Percentiles rank a stretch among this genome's conserved stretches.
Conservation (phyloP, 805 yeast genomes). For the Suhomyces sp. region DNA sequence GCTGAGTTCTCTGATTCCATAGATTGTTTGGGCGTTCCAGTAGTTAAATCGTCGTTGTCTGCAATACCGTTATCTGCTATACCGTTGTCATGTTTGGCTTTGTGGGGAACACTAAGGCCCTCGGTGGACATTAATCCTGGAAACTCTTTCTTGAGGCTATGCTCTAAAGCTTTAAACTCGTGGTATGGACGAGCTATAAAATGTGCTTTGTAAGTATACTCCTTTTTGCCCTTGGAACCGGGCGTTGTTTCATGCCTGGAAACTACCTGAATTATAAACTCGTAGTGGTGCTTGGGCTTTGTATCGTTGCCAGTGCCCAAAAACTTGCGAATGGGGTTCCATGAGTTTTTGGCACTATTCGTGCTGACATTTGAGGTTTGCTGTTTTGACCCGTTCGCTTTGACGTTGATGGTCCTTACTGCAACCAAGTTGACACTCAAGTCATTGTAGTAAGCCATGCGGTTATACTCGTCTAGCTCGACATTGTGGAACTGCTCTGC, state of each 20-base stretch:
- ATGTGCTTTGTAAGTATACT: constrained; percentile 22
- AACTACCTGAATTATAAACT: constrained; percentile 49
- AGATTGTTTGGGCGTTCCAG: constrained; percentile 11
- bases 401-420: constrained; percentile 38
- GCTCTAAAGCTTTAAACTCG: constrained; percentile 62
- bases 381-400: background rate
- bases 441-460: constrained; percentile 49
- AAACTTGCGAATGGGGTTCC: constrained; percentile 15
- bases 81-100: constrained; percentile 41
- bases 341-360: constrained; percentile 3
- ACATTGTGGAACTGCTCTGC: background rate
- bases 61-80: constrained; percentile 29
- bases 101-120: constrained; percentile 57
- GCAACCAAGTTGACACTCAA: constrained; percentile 66
- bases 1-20: constrained; percentile 1
- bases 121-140: constrained; percentile 62
- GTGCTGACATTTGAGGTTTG: background rate
- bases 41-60: background rate
- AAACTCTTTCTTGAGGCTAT: constrained; percentile 48
- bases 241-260: constrained; percentile 18
- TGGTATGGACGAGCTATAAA: constrained; percentile 62
- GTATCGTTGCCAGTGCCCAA: background rate
- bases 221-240: background rate
- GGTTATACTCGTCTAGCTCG: constrained; percentile 15
- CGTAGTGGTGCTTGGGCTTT: constrained; percentile 27